Evolutionary conservation across 768 basidiomycete genomes (phyloP).

Genomic region (Pulveroboletus sp.): DNA sequence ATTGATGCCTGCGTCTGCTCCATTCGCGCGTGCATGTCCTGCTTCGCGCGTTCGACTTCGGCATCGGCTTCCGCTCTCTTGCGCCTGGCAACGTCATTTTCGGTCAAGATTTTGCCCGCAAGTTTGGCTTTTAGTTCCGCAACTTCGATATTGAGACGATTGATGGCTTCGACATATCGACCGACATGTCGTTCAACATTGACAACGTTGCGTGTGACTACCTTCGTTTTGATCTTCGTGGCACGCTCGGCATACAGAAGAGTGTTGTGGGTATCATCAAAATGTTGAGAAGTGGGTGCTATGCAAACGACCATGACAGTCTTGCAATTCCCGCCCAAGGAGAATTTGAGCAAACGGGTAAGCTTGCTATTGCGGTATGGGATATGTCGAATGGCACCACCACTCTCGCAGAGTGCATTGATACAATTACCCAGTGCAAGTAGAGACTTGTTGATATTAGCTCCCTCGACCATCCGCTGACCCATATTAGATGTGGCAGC

Average conservation of each 20-base stretch:
- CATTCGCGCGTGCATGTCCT: slow-evolving; percentile 65
- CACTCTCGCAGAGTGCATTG: slow-evolving; percentile 95
- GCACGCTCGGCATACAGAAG: slow-evolving; percentile 96
- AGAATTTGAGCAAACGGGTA: slow-evolving; percentile 95
- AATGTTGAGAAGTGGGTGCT: slow-evolving; percentile 90
- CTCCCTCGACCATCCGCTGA: slow-evolving; percentile 96
- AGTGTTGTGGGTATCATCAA: slow-evolving; percentile 98
- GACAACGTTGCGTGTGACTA: slow-evolving; percentile 91
- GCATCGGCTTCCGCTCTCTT: slow-evolving; percentile 64
- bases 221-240: slow-evolving; percentile 97
- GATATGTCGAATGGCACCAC: slow-evolving; percentile 81
- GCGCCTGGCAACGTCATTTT: slow-evolving; percentile 59
- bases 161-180: slow-evolving; percentile 92
- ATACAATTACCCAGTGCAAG: slow-evolving; percentile 98
- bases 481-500: slow-evolving; percentile 97
- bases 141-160: slow-evolving; percentile 79
- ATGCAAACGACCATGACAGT: slow-evolving; percentile 99
- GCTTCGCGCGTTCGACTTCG: slow-evolving; percentile 71
- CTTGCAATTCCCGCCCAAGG: slow-evolving; percentile 97
- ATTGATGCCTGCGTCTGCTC: slow-evolving; percentile 70
- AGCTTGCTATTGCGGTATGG: slow-evolving; percentile 99
- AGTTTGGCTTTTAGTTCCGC: slow-evolving; percentile 83
- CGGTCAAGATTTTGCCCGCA: slow-evolving; percentile 59
- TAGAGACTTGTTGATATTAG: slow-evolving; percentile 98
- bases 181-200: slow-evolving; percentile 94